A percentile compares a stretch with the other conserved stretches of the same genome.
These are phyloP conservation scores for Begonia fuchsioides DNA, from an alignment of 306 rosid species.

Conservation along the genomic window DNA sequence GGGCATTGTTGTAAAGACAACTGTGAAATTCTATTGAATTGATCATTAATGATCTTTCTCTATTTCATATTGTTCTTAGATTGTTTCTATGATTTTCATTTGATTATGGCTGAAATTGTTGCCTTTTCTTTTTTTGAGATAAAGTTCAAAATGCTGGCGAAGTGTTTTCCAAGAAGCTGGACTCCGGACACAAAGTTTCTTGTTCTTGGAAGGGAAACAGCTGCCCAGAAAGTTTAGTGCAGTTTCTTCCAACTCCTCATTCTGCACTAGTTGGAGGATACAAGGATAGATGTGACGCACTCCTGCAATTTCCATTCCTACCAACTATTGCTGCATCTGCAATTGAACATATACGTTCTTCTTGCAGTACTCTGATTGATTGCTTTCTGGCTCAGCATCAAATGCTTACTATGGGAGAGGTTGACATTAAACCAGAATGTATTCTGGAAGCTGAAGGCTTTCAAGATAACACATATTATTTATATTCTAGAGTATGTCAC, in stretches of 20 bases:
- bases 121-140: constrained; percentile 19
- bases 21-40: too few species aligned
- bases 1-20: too few species aligned
- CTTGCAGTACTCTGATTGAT: constrained; percentile 66
- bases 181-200: constrained; percentile 55
- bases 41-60: too few species aligned
- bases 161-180: constrained; percentile 79
- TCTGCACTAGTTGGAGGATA: constrained; percentile 81
- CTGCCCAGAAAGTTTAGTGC: constrained; percentile 98
- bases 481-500: constrained; percentile 65
- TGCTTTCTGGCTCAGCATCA: constrained; percentile 50
- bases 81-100: too few species aligned
- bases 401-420: constrained; percentile 45
- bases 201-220: constrained; percentile 96
- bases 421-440: constrained; percentile 46
- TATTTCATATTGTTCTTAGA: too few species aligned
- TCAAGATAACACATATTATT: constrained; percentile 50
- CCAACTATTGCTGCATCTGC: constrained; percentile 75
- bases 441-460: constrained; percentile 56
- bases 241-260: constrained; percentile 83
- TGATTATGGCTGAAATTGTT: constrained; percentile 3
- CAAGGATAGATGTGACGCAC: constrained; percentile 98
- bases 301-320: constrained; percentile 64
- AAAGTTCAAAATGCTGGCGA: constrained; percentile 68
- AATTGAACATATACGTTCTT: constrained; percentile 60